These are phyloP conservation scores for Triangularia verruculosa DNA, from an alignment of 2,329 filamentous ascomycete genomes.

Conservation along the genomic window DNA sequence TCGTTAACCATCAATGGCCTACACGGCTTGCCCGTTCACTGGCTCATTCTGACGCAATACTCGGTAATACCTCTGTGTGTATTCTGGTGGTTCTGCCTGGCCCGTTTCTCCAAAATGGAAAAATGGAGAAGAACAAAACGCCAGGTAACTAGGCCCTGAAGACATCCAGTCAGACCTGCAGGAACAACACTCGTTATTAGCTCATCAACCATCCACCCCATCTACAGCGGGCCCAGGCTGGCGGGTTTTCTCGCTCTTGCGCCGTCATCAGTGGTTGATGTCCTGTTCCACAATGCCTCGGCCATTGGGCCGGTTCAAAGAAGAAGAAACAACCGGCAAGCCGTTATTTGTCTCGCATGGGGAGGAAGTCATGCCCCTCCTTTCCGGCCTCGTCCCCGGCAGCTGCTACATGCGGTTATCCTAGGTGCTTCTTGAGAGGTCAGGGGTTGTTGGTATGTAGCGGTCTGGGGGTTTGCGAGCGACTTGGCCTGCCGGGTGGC, in stretches of 20 bases:
- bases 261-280: neutral
- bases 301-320: slow-evolving; percentile 15
- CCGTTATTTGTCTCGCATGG: slow-evolving; percentile 26
- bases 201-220: slow-evolving; percentile 5
- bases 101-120: neutral
- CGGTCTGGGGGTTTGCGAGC: slow-evolving; percentile 8
- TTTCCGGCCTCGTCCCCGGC: slow-evolving; percentile 23
- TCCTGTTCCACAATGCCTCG: neutral
- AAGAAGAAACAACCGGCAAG: slow-evolving; percentile 11
- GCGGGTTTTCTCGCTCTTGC: slow-evolving; percentile 17
- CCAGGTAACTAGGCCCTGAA: slow-evolving; percentile 3
- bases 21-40: slow-evolving; percentile 5
- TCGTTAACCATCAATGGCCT: neutral
- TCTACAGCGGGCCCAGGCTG: slow-evolving; percentile 23
- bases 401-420: slow-evolving; percentile 13
- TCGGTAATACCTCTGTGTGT: neutral
- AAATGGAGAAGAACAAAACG: slow-evolving; percentile 8
- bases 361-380: slow-evolving; percentile 31
- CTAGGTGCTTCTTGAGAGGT: slow-evolving; percentile 4
- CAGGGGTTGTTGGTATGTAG: neutral
- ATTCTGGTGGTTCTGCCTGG: slow-evolving; percentile 8
- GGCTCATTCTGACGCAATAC: slow-evolving; percentile 3
- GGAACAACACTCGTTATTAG: slow-evolving; percentile 8
- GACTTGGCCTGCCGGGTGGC: neutral
- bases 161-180: slow-evolving; percentile 22